A percentile compares a stretch with the other conserved stretches of the same genome.
phyloP scores from a whole-genome alignment of 768 basidiomycete genomes.

The Termitomyces sp. region DNA sequence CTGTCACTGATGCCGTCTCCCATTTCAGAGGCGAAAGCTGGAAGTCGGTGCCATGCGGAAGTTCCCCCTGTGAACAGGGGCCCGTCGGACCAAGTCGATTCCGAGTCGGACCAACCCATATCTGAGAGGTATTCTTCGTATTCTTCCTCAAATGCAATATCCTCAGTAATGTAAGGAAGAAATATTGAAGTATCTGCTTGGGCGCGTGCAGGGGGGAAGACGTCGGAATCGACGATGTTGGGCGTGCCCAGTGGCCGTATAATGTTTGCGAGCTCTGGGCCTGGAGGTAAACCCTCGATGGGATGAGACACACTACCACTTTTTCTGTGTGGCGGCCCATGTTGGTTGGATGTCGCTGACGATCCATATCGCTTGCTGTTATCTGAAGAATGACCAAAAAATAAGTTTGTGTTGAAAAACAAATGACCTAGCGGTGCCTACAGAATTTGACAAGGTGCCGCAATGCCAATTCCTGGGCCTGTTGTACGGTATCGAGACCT shows the following conservation, averaged over 20 bases:
- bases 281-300: conserved; percentile 69
- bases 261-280: conserved; percentile 68
- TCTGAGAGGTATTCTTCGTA: conserved; percentile 96
- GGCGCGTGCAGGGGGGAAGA: conserved; percentile 91
- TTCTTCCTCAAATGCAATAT: conserved; percentile 92
- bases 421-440: conserved; percentile 28
- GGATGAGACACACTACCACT: conserved; percentile 82
- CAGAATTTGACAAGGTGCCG: conserved; percentile 94
- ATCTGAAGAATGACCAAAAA: conserved; percentile 37
- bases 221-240: conserved; percentile 77
- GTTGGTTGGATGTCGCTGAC: conserved; percentile 43
- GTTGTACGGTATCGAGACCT: not conserved
- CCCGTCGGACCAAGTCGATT: conserved; percentile 28
- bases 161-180: conserved; percentile 88
- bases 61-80: conserved; percentile 30
- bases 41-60: conserved; percentile 82
- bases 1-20: conserved; percentile 90
- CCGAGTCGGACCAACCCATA: conserved; percentile 66
- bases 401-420: not conserved
- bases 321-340: conserved; percentile 59
- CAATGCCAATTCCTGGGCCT: conserved; percentile 95
- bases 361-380: conserved; percentile 87
- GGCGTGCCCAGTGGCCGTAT: conserved; percentile 73
- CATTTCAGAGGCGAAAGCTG: conserved; percentile 70
- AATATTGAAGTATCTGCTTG: conserved; percentile 81